phyloP scores from a whole-genome alignment of 768 basidiomycete species.

The Panaeolus papilionaceus region DNA sequence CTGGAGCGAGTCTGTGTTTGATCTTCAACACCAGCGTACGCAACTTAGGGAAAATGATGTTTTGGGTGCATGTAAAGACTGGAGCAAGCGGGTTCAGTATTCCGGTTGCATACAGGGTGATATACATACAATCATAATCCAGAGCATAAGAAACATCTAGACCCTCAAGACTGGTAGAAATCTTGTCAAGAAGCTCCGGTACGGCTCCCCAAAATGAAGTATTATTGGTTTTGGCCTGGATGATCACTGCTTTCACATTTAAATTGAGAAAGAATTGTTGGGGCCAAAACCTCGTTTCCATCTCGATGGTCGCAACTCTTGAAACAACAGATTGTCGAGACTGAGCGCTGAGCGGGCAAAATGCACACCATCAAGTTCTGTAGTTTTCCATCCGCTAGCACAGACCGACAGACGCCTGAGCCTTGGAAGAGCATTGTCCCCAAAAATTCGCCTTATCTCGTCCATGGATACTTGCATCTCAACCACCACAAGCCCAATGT shows the following conservation, averaged over 20 bases:
- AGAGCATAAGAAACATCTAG: background rate
- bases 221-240: background rate
- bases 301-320: background rate
- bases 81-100: background rate
- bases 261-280: background rate
- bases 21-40: background rate
- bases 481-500: background rate
- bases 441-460: background rate
- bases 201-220: conserved; percentile 2
- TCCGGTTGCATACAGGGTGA: background rate
- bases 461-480: background rate
- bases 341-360: background rate
- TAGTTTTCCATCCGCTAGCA: background rate
- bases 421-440: background rate
- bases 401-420: background rate
- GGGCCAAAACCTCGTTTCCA: background rate
- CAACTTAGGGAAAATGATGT: background rate
- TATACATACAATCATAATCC: background rate
- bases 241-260: background rate
- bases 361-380: background rate
- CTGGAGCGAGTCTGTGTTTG: background rate
- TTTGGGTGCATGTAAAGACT: background rate
- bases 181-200: background rate
- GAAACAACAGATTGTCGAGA: conserved; percentile 4
- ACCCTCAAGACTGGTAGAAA: background rate